These are phyloP conservation scores for Chaetomiaceae sp. DNA, from an alignment of 2,329 filamentous ascomycete species.

Conservation along the genomic window DNA sequence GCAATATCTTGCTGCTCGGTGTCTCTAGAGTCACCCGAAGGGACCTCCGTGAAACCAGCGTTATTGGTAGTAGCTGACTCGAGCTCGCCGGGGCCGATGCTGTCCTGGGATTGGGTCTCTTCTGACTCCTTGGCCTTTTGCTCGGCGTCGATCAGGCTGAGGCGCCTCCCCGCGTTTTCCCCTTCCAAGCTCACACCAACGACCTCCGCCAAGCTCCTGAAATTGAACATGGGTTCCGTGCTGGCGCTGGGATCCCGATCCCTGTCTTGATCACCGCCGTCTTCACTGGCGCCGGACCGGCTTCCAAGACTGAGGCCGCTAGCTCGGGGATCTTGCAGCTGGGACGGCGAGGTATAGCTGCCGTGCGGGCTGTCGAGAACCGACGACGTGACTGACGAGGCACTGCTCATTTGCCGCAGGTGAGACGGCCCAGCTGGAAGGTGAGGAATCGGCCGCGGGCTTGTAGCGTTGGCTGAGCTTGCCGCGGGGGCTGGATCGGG, in stretches of 20 bases:
- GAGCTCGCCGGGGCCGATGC: constrained; percentile 7
- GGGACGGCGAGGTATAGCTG: constrained; percentile 41
- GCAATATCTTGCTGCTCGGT: constrained; percentile 27
- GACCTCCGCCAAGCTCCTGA: constrained; percentile 78
- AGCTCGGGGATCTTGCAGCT: constrained; percentile 43
- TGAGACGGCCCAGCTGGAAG: constrained; percentile 61
- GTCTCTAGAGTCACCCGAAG: constrained; percentile 20
- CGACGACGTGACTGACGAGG: constrained; percentile 78
- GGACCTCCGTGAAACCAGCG: constrained; percentile 21
- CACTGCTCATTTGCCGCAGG: constrained; percentile 77
- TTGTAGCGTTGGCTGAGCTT: constrained; percentile 28
- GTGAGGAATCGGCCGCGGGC: constrained; percentile 43
- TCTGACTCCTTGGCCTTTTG: constrained; percentile 15
- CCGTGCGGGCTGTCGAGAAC: constrained; percentile 60
- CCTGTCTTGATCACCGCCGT: constrained; percentile 44
- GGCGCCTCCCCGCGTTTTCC: constrained; percentile 36
- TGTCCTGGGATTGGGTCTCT: neutral
- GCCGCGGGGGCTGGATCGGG: constrained; percentile 27
- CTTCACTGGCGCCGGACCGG: constrained; percentile 38
- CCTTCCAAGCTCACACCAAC: constrained; percentile 62
- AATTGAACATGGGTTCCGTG: constrained; percentile 84
- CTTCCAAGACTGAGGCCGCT: constrained; percentile 50
- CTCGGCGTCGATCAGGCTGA: constrained; percentile 29
- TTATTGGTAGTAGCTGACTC: constrained; percentile 10
- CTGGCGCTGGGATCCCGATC: constrained; percentile 44